Conservation (phyloP, 805 yeast species). For the Pichia nanzhaoensis region DNA sequence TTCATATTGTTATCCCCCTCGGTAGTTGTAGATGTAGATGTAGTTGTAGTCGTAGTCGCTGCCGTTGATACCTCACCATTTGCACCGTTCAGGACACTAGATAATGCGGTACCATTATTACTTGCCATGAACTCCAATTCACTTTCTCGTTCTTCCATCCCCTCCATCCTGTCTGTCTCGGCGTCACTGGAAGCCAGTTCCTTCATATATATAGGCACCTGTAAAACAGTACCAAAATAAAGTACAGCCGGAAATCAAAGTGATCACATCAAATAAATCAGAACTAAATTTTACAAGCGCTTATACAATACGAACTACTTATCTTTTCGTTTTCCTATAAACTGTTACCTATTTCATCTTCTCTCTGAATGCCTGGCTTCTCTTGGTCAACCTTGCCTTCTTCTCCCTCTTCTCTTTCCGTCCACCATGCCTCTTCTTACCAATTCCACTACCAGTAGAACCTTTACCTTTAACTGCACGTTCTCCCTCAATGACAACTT, state of each 20-base stretch:
- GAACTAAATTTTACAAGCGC: no score
- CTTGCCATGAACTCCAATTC: conserved; percentile 37
- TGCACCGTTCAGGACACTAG: no score
- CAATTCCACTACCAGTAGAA: conserved; percentile 44
- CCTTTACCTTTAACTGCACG: conserved; percentile 67
- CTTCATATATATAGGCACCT: neutral
- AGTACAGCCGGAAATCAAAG: no score
- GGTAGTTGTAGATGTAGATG: neutral
- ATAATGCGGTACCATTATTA: neutral
- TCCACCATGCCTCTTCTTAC: conserved; percentile 52
- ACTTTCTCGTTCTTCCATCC: conserved; percentile 44
- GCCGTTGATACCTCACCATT: no score
- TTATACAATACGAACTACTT: neutral
- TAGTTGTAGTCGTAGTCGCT: neutral
- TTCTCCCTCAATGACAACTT: conserved; percentile 58
- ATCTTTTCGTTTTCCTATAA: neutral
- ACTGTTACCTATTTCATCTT: neutral
- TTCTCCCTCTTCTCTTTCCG: conserved; percentile 51
- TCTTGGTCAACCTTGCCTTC: conserved; percentile 43
- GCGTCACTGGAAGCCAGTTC: conserved; percentile 58
- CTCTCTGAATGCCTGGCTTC: conserved; percentile 34
- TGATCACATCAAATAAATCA: neutral
- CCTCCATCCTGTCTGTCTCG: conserved; percentile 82
- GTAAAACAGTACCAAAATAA: no score
- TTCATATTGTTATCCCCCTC: conserved; percentile 16